These are phyloP conservation scores for Paracamarosporium sp. DNA, from an alignment of 2,329 filamentous ascomycete genomes.

Conservation along the genomic window DNA sequence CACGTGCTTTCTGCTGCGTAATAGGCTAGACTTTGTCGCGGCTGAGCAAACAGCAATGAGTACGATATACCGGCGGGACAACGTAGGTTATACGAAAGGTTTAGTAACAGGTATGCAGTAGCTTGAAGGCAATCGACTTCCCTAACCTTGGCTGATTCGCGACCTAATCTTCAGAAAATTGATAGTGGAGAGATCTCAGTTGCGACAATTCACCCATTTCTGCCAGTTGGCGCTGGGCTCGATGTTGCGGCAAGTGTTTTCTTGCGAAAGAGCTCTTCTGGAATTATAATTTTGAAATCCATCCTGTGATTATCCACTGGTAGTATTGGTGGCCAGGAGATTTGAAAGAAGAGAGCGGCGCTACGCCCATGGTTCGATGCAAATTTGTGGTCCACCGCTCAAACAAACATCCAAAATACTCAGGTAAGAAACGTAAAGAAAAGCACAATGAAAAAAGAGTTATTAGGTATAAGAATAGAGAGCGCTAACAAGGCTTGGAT, in stretches of 20 bases:
- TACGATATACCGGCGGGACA: too few relatives aligned
- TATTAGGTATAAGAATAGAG: not conserved
- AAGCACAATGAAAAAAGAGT: not conserved
- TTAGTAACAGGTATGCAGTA: not conserved
- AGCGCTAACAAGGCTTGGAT: not conserved
- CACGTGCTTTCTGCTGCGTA: conserved; percentile 16
- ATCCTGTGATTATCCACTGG: too few relatives aligned
- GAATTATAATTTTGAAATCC: not conserved
- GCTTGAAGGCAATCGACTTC: too few relatives aligned
- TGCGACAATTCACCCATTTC: not conserved
- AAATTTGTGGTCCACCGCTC: not conserved
- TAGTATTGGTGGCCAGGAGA: too few relatives aligned
- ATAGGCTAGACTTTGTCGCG: too few relatives aligned
- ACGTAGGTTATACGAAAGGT: not conserved
- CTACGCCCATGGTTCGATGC: not conserved
- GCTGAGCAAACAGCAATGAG: too few relatives aligned
- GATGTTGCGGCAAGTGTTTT: not conserved
- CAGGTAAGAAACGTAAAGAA: not conserved
- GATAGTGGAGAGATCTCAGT: not conserved
- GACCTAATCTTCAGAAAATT: not conserved
- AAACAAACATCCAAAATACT: not conserved
- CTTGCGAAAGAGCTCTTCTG: not conserved
- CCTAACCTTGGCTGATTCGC: too few relatives aligned
- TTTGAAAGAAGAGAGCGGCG: not conserved
- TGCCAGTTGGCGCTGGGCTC: not conserved